These are phyloP conservation scores for Mucor piriformis DNA, from an alignment of 371 early-diverging fungal genomes.

Conservation along the genomic window DNA sequence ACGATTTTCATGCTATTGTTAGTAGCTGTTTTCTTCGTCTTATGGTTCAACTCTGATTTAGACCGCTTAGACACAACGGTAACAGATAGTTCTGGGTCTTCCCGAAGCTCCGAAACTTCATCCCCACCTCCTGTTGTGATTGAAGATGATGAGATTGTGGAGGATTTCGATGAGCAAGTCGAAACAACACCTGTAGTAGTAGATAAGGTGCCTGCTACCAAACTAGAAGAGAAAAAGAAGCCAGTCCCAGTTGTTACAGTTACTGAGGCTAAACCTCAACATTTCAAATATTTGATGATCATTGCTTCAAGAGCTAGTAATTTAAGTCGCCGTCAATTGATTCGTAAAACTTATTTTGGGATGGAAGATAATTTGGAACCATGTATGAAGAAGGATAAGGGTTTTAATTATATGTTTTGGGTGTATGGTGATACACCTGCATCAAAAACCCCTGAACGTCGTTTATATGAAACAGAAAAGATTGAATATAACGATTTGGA, in stretches of 20 bases:
- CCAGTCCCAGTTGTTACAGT: neutral
- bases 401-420: conserved; percentile 55
- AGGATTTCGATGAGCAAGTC: conserved; percentile 2
- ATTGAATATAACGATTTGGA: conserved; percentile 58
- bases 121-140: neutral
- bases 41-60: conserved; percentile 29
- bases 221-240: neutral
- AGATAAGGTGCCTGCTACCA: neutral
- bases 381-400: conserved; percentile 52
- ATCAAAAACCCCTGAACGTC: conserved; percentile 31
- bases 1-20: conserved; percentile 18
- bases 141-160: conserved; percentile 7
- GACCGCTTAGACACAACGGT: conserved; percentile 3
- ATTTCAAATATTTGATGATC: conserved; percentile 53
- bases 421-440: conserved; percentile 48
- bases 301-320: conserved; percentile 53
- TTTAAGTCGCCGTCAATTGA: conserved; percentile 47
- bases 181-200: neutral
- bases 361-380: conserved; percentile 54
- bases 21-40: conserved; percentile 15
- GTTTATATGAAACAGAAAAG: conserved; percentile 55
- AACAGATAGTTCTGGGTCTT: neutral
- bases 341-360: conserved; percentile 58
- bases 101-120: neutral
- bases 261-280: conserved; percentile 12